phyloP scores from a whole-genome alignment of 2,329 filamentous ascomycete species.

The Colletotrichum scovillei region DNA sequence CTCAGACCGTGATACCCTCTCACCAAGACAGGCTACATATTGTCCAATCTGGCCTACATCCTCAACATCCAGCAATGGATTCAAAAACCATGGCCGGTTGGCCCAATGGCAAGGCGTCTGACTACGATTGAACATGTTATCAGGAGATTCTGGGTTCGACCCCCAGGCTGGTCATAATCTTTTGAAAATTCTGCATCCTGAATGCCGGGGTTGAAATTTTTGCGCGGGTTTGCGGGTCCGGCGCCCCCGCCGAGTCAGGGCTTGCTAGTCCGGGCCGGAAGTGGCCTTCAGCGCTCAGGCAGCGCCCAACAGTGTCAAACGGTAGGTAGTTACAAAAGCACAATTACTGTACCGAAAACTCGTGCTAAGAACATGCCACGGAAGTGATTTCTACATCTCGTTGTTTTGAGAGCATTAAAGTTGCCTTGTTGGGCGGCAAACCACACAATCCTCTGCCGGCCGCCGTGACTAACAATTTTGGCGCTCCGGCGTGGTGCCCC shows the following conservation, averaged over 20 bases:
- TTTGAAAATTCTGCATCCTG: not conserved
- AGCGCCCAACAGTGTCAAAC: not conserved
- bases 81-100: slow-evolving; percentile 37
- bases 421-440: not conserved
- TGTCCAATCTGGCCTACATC: fast-evolving
- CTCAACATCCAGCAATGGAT: slow-evolving; percentile 7
- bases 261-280: slow-evolving; percentile 18
- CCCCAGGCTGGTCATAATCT: slow-evolving; percentile 34
- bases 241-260: slow-evolving; percentile 7
- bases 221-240: slow-evolving; percentile 17
- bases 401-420: not conserved
- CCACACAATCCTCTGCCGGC: not conserved
- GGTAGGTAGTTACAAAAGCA: too few relatives aligned
- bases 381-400: not conserved
- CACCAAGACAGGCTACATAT: fast-evolving
- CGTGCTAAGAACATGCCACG: not conserved
- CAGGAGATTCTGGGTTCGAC: slow-evolving; percentile 37
- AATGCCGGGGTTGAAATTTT: not conserved
- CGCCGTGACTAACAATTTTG: not conserved
- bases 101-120: slow-evolving; percentile 56
- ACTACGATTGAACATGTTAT: slow-evolving; percentile 45
- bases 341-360: too few relatives aligned
- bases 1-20: too few relatives aligned
- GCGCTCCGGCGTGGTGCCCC: not conserved
- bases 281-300: not conserved